A percentile compares a stretch with the other conserved stretches of the same genome.
These are phyloP conservation scores for Leccinum barrowsii DNA, from an alignment of 768 basidiomycete genomes.

Conservation along the genomic window DNA sequence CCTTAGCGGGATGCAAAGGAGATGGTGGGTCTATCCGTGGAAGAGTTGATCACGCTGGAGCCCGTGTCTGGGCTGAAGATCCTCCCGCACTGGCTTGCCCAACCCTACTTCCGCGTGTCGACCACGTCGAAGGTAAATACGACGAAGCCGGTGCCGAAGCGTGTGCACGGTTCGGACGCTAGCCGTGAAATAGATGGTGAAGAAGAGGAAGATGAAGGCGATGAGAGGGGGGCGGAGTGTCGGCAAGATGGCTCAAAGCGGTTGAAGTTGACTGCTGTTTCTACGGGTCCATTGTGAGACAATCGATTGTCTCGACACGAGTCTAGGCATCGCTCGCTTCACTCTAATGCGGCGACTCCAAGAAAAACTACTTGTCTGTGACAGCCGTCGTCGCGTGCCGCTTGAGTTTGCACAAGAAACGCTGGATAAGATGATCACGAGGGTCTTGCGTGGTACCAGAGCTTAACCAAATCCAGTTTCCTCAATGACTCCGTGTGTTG, in stretches of 20 bases:
- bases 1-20: conserved; percentile 47
- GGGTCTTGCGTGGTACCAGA: no score
- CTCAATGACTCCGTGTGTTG: no score
- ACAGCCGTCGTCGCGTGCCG: background rate
- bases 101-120: conserved; percentile 54
- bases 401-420: background rate
- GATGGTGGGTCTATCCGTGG: conserved; percentile 22
- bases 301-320: background rate
- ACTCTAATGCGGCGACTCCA: background rate
- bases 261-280: conserved; percentile 1
- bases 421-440: background rate
- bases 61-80: conserved; percentile 45
- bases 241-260: conserved; percentile 8
- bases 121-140: background rate
- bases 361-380: background rate
- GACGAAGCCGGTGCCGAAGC: conserved; percentile 7
- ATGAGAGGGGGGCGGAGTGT: background rate
- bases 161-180: background rate
- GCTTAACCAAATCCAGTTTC: background rate
- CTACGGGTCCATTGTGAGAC: background rate
- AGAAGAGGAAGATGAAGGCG: background rate
- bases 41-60: conserved; percentile 42
- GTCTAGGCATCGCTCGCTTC: background rate
- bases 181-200: background rate
- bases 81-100: conserved; percentile 68